phyloP scores from a whole-genome alignment of 2,329 filamentous ascomycete species.

The Trichophyton equinum region DNA sequence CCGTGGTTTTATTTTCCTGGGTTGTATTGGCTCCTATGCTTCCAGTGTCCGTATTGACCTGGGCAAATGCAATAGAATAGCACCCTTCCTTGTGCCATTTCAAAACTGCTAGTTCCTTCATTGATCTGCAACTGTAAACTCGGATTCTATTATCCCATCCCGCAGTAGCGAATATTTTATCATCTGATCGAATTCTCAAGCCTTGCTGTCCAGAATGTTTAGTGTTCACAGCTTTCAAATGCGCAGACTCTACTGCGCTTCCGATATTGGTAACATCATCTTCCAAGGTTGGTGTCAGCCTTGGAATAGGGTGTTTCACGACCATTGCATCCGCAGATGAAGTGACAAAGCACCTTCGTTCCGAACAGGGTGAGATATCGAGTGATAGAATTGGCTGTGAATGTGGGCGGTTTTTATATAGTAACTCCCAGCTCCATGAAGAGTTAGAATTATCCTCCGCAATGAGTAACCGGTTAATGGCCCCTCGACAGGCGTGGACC shows the following conservation, averaged over 20 bases:
- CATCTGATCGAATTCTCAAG: constrained; percentile 64
- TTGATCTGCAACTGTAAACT: constrained; percentile 65
- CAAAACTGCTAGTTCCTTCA: constrained; percentile 80
- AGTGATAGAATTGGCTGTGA: constrained; percentile 72
- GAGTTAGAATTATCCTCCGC: constrained; percentile 9
- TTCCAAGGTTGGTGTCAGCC: background rate
- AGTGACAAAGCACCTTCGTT: constrained; percentile 54
- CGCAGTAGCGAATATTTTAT: constrained; percentile 71
- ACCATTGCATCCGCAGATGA: constrained; percentile 72
- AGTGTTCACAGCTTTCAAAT: constrained; percentile 56
- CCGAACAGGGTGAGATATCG: constrained; percentile 38
- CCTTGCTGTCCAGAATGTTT: constrained; percentile 86
- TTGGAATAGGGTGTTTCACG: constrained; percentile 58
- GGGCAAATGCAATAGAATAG: constrained; percentile 64
- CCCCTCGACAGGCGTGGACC: constrained; percentile 44
- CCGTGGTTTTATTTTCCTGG: constrained; percentile 9
- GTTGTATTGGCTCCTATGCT: background rate
- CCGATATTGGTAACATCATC: background rate
- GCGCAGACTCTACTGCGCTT: constrained; percentile 22
- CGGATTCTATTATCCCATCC: constrained; percentile 80
- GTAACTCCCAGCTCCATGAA: constrained; percentile 37
- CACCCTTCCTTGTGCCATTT: constrained; percentile 90
- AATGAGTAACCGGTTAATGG: constrained; percentile 11
- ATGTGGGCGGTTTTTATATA: constrained; percentile 58
- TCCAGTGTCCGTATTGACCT: constrained; percentile 24